Base-by-base conservation (phyloP, 768 basidiomycete species). In the Pisolithus microcarpus region DNA sequence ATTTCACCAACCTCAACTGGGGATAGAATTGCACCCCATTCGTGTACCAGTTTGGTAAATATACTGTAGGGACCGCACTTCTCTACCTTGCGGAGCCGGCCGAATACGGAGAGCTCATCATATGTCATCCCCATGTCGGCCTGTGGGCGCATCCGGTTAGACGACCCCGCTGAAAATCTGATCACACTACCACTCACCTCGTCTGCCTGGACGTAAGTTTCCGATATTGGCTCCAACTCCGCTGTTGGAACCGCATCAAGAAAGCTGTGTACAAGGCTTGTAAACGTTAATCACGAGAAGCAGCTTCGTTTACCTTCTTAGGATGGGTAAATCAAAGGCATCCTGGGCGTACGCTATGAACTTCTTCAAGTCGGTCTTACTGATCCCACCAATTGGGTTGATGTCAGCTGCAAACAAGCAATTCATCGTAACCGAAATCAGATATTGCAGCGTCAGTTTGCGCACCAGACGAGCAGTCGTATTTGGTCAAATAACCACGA, bases 71-170 rank as follows among this genome's bases (percentile, higher is more conserved):
- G 95, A 3, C 96, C 96, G 65, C 91, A 93, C 71, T 98, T 98
- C 61, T 96, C 93, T 38, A 95, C 80, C 70, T 99, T 98, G 48
- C 96, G 82, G 23, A 99, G 76, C 26, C 94, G 77, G 23, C 95
- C 96, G 58, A 93, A 95, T 18, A 91, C 81, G 10, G 91, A 94
- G 18, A 99, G 75, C 58, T 98, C 96, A 58, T 97, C 88, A 62
- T 97, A 98, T 0, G 95, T 96, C 96, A 98, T 98, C 8, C 95
- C 95, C 95, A 98, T 98, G 61, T 98, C 95, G 16, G 80, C 91
- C 91, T 91, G 56, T 5, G 45, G 7, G 26, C 7, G 13, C 23
- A 23, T 18, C 4, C 39, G 18, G 18, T 23, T 15, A 34, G 13
- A 34, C 34, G 11, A 4, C 13, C 34, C 34, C 11, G 34, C 13